These are phyloP conservation scores for Raffaelea ambrosiae DNA, from an alignment of 2,329 filamentous ascomycete species.

Conservation along the genomic window DNA sequence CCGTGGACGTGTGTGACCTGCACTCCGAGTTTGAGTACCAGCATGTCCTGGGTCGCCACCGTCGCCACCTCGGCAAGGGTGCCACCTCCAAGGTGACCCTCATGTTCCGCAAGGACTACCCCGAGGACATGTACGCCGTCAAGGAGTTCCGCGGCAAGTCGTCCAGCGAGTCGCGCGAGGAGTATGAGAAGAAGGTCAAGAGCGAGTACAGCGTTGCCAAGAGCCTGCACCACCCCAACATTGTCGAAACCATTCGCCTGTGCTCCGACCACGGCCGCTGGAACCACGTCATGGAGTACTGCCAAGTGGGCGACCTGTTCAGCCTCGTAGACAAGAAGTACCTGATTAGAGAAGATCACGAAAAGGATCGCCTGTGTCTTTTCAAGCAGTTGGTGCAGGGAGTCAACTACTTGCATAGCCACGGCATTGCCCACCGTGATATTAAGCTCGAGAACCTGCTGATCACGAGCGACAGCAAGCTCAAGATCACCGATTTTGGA, in stretches of 20 bases:
- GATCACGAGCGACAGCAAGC: conserved; percentile 66
- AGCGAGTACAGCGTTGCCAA: conserved; percentile 85
- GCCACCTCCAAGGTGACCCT: conserved; percentile 75
- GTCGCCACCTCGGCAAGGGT: conserved; percentile 71
- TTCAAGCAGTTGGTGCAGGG: conserved; percentile 86
- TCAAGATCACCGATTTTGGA: conserved; percentile 90
- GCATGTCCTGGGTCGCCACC: conserved; percentile 62
- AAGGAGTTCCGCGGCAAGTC: conserved; percentile 78
- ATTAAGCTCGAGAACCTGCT: conserved; percentile 86
- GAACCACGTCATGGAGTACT: conserved; percentile 94
- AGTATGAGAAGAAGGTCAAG: conserved; percentile 85
- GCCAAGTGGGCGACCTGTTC: conserved; percentile 73
- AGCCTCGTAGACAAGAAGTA: conserved; percentile 63
- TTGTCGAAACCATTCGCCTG: conserved; percentile 70
- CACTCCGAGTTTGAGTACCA: conserved; percentile 61
- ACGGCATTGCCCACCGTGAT: conserved; percentile 84
- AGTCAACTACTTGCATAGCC: conserved; percentile 69
- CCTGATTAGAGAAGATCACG: conserved; percentile 54
- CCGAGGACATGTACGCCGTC: conserved; percentile 66
- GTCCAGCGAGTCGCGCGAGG: conserved; percentile 57
- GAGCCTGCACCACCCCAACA: conserved; percentile 77
- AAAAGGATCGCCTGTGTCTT: conserved; percentile 66
- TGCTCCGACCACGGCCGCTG: conserved; percentile 68
- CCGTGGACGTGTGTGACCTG: conserved; percentile 61
- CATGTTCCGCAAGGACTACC: conserved; percentile 62